Base-by-base conservation (phyloP, 2,329 filamentous ascomycete species). In the Aspergillus ochraceoroseus region DNA sequence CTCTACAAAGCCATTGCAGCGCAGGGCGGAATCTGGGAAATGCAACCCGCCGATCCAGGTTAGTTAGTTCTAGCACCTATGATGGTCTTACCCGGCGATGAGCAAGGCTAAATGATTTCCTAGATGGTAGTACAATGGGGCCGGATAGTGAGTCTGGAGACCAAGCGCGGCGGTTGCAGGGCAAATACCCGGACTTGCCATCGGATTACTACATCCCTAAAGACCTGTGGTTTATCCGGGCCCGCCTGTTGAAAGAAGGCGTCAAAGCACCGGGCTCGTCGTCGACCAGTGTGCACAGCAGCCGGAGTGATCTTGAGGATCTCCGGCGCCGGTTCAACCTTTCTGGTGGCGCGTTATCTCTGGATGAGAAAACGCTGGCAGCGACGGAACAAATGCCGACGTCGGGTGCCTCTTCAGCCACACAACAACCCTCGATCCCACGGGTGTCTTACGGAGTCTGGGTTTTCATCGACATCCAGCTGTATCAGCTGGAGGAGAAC, bases 381-480 rank as follows among this genome's bases (percentile, higher is more conserved):
- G 50, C 55, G 2, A 61, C 61, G 3, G 63, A 65, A 31, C 55
- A 59, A 32, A 57, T 64, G 25, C 52, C 51, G 13, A 45, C 51
- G 5, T 52, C 60, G 5, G 55, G 61, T 1, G 57, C 66, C 6
- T 63, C 67, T 5, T 64, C 67, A 2, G 66, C 68, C 1, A 55
- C 55, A 3, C 53, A 57, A 29, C 46, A 53, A 11, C 47, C 49
- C 19, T 46, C 54, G 23, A 64, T 70, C 8, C 63, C 71, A 31
- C 59, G 68, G 1, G 61, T 67, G 3, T 71, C 78, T 37, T 79
- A 87, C 49, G 84, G 85, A 40, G 81, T 94, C n/a, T 90, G 85
- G 61, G 84, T 96, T 57, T 92, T 95, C 61, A 80, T 98, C 62
- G 89, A 94, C 51, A 95, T 98, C 49, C 92, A 95, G 63, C 82